Evolutionary conservation across 768 basidiomycete species (phyloP).

Genomic region (Lentinus tigrinus): DNA sequence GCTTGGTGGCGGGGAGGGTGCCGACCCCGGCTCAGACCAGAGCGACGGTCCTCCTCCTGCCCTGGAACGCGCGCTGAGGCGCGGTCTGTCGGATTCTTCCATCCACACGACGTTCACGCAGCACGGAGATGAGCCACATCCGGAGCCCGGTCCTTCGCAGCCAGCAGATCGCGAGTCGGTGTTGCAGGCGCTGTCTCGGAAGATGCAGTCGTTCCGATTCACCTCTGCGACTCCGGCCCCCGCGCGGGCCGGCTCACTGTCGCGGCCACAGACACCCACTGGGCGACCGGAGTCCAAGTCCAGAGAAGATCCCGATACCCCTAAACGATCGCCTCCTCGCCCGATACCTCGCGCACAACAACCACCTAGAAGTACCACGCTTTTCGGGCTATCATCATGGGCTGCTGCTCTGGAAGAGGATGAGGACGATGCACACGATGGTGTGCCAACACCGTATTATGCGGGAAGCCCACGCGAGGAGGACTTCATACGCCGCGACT

Average conservation of each 20-base stretch:
- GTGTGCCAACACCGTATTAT: constrained; percentile 7
- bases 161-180: constrained; percentile 28
- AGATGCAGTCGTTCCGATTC: constrained; percentile 31
- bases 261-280: constrained; percentile 15
- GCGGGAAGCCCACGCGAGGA: constrained; percentile 19
- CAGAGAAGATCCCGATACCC: constrained; percentile 7
- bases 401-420: constrained; percentile 20
- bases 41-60: constrained; percentile 37
- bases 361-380: constrained; percentile 22
- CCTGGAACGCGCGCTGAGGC: constrained; percentile 64
- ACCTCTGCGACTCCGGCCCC: constrained; percentile 26
- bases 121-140: constrained; percentile 38
- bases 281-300: background rate
- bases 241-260: background rate
- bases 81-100: constrained; percentile 90
- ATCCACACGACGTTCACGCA: constrained; percentile 82
- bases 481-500: constrained; percentile 14
- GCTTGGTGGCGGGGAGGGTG: constrained; percentile 30
- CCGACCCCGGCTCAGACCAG: constrained; percentile 29
- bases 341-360: constrained; percentile 21
- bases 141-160: background rate
- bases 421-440: constrained; percentile 3
- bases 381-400: constrained; percentile 38
- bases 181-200: constrained; percentile 31
- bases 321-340: constrained; percentile 20